phyloP scores from a whole-genome alignment of 164 flowering plant genomes.

The Tetrastigma voinierianum region DNA sequence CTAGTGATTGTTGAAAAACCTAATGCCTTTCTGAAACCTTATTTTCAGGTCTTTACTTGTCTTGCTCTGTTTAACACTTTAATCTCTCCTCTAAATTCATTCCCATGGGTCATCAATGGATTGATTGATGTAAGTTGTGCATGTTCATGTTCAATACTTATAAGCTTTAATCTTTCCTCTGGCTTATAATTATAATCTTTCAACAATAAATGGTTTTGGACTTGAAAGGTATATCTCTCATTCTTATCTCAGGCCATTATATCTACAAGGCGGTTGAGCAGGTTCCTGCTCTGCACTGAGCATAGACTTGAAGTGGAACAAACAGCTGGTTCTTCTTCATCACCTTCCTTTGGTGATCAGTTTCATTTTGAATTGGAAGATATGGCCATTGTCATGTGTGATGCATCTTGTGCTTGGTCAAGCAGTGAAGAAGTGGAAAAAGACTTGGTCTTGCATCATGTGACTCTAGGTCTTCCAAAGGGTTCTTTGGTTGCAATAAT shows the following conservation, averaged over 20 bases:
- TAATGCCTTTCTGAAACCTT: conserved; percentile 10
- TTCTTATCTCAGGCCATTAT: conserved; percentile 59
- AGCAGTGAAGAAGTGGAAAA: conserved; percentile 30
- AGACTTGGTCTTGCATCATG: conserved; percentile 39
- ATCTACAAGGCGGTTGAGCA: conserved; percentile 74
- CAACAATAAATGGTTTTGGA: conserved; percentile 4
- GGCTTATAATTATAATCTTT: too few relatives aligned
- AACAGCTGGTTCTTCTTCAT: conserved; percentile 19
- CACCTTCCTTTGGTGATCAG: conserved; percentile 11
- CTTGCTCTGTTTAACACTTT: conserved; percentile 84
- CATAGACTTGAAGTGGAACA: conserved; percentile 14
- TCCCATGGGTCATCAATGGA: conserved; percentile 99
- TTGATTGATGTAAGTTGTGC: conserved; percentile 82
- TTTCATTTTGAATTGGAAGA: conserved; percentile 24
- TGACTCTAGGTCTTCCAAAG: conserved; percentile 59
- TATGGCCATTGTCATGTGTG: conserved; percentile 46
- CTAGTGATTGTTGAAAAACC: conserved; percentile 4
- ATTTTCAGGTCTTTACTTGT: conserved; percentile 94
- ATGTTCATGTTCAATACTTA: conserved; percentile 1
- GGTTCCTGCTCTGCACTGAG: conserved; percentile 61
- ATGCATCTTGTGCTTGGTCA: conserved; percentile 80
- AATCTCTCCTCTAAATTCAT: conserved; percentile 95
- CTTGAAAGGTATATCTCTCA: conserved; percentile 10
- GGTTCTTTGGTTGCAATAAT: conserved; percentile 68
- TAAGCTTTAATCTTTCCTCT: background rate